These are phyloP conservation scores for Cystobasidium tubakii DNA, from an alignment of 768 basidiomycete genomes.

Conservation along the genomic window DNA sequence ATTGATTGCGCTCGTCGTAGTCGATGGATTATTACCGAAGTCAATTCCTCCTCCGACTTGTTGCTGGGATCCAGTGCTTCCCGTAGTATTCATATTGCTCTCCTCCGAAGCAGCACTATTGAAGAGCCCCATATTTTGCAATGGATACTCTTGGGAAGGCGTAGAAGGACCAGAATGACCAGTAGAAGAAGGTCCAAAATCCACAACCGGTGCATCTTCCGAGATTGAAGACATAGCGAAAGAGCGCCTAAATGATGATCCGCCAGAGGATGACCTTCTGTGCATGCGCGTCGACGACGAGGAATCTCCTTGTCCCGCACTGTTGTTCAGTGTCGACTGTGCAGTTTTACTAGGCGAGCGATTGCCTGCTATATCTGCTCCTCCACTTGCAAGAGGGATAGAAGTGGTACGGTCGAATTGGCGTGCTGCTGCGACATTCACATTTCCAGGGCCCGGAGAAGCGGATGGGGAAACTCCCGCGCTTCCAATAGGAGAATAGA, in stretches of 20 bases:
- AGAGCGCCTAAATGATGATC: conserved; percentile 5
- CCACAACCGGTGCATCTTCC: conserved; percentile 16
- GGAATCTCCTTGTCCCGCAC: not conserved
- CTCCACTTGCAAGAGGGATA: too few relatives aligned
- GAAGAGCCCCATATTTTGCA: not conserved
- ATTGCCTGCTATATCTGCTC: not conserved
- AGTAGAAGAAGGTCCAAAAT: too few relatives aligned
- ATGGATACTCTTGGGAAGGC: not conserved
- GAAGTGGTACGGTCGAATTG: not conserved
- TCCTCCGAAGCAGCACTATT: not conserved
- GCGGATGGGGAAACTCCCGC: not conserved
- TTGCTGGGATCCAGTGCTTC: not conserved
- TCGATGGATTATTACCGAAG: not conserved
- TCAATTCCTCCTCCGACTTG: not conserved
- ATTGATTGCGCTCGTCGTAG: not conserved
- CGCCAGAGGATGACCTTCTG: not conserved
- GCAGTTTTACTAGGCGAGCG: not conserved
- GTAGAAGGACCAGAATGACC: not conserved
- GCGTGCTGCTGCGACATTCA: not conserved
- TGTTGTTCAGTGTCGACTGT: not conserved
- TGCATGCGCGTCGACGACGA: conserved; percentile 7
- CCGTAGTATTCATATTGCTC: too few relatives aligned
- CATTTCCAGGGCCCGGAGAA: not conserved
- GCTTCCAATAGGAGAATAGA: not conserved
- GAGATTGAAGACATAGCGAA: conserved; percentile 23